phyloP scores from a whole-genome alignment of 805 yeast genomes.

The Debaryomyces tyrocola region DNA sequence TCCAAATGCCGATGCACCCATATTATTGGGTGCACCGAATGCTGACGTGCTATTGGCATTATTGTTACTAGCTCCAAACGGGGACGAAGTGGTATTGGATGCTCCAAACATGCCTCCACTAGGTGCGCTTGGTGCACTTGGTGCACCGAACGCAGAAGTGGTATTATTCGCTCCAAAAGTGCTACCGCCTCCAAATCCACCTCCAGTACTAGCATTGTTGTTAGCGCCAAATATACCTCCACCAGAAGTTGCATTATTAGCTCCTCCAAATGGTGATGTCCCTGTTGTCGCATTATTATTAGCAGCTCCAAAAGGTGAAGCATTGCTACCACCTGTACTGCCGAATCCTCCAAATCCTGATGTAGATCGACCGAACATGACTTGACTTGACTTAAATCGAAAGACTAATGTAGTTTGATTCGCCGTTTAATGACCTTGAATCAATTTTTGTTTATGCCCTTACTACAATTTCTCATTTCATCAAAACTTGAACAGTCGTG shows the following conservation, averaged over 20 bases:
- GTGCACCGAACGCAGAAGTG: slow-evolving; percentile 24
- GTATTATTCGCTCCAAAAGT: slow-evolving; percentile 22
- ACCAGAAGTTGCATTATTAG: slow-evolving; percentile 20
- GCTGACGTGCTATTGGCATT: slow-evolving; percentile 6
- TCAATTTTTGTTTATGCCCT: background rate
- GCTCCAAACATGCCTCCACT: slow-evolving; percentile 28
- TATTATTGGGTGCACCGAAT: slow-evolving; percentile 14
- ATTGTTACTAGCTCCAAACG: slow-evolving; percentile 23
- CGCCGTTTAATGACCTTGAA: too few relatives aligned
- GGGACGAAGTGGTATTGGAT: slow-evolving; percentile 22
- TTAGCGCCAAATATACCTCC: slow-evolving; percentile 21
- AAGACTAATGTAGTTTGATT: background rate
- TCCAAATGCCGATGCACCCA: slow-evolving; percentile 19
- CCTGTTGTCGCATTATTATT: slow-evolving; percentile 15
- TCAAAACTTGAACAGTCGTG: slow-evolving; percentile 3
- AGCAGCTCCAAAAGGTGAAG: slow-evolving; percentile 37
- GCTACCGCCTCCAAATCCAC: slow-evolving; percentile 22
- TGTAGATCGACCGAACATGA: slow-evolving; percentile 50
- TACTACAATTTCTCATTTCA: background rate
- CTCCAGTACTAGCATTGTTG: slow-evolving; percentile 20
- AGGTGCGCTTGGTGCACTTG: slow-evolving; percentile 7
- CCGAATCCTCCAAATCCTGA: slow-evolving; percentile 57
- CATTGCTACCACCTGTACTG: slow-evolving; percentile 19
- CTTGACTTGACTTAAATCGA: background rate
- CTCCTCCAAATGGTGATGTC: slow-evolving; percentile 25